Conservation (phyloP, 1,284 basidiomycete species). For the Singerocomus rubriflavus region DNA sequence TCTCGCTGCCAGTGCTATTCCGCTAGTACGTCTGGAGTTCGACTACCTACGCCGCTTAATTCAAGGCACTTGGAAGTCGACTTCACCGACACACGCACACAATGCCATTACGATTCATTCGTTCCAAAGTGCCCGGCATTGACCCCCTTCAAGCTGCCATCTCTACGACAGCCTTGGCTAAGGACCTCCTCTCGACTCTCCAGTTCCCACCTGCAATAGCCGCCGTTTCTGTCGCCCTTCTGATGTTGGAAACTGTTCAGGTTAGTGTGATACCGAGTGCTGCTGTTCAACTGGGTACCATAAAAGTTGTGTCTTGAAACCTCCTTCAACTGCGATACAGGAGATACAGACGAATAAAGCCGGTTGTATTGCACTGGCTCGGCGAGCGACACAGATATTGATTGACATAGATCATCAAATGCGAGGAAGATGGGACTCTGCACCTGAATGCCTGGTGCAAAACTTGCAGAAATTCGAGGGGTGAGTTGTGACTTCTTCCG, state of each 20-base stretch:
- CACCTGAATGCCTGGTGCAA: conserved; percentile 41
- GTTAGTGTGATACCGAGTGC: conserved; percentile 28
- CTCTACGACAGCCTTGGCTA: conserved; percentile 21
- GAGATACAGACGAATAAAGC: conserved; percentile 37
- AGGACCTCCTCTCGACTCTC: conserved; percentile 25
- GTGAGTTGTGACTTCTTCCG: conserved; percentile 27
- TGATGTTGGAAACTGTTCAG: conserved; percentile 47
- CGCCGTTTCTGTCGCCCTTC: conserved; percentile 40
- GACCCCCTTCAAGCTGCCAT: conserved; percentile 28
- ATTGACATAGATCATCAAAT: conserved; percentile 46
- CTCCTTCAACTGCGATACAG: background rate
- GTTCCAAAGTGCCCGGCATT: conserved; percentile 20
- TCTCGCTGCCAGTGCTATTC: too few relatives aligned
- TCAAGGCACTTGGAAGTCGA: background rate
- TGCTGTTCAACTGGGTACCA: background rate
- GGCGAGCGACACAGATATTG: conserved; percentile 44
- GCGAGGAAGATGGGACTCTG: conserved; percentile 44
- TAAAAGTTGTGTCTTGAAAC: background rate
- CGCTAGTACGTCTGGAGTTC: background rate
- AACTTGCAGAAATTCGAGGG: conserved; percentile 44
- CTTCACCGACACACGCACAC: background rate
- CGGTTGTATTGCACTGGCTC: conserved; percentile 43
- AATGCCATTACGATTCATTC: conserved; percentile 30
- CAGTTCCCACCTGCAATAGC: conserved; percentile 45
- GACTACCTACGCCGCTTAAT: background rate